Evolutionary conservation across 1,284 basidiomycete genomes (phyloP), one percentile per base, ranked within the genome.

Genomic region (Ganoderma lingzhi): DNA sequence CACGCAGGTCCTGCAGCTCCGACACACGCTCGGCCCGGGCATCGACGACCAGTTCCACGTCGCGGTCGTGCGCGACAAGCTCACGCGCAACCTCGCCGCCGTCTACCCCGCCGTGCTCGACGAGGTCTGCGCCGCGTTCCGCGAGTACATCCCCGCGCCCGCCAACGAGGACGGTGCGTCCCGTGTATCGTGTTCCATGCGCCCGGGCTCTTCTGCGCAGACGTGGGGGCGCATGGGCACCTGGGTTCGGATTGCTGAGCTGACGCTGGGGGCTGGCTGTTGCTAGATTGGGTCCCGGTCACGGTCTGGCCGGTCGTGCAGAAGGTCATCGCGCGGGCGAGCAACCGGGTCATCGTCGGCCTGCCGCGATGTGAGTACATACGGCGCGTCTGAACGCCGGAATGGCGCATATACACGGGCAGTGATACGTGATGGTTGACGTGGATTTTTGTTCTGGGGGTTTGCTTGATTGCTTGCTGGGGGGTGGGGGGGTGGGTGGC

Each of bases 11-110:
- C 60, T 73, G 41, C 72, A 73, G 15, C 59, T 72, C n/a, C 44
- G 69, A 30, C 67, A 72, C 35, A 72, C 73, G 10, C 69, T 74
- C 39, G 73, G 71, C 23, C 69, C 73, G 2, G 66, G 64, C 14
- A 62, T 71, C 3, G 66, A 73, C 45, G 77, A 80, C 71, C 75
- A 73, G 8, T 80, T 79, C 62, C 79, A 80, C 64, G 73, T 80
- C 35, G 59, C 74, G 4, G 75, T 78, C 58, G 75, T 80, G 32
- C 74, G 74, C 62, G 73, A 75, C 14, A 74, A 77, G 17, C 69
- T 80, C 37, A 79, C 77, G 41, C 69, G 74, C 51, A 76, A 77
- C 56, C 68, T 81, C n/a, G 72, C 68, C 12, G 68, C 44, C 19
- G 67, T 80, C 14, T 75, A 78, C 19, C 75, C 78, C 3, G 74